Evolutionary conservation across 2,329 filamentous ascomycete species (phyloP), one percentile per base, ranked within the genome.

Genomic region (Volutella citrinella): DNA sequence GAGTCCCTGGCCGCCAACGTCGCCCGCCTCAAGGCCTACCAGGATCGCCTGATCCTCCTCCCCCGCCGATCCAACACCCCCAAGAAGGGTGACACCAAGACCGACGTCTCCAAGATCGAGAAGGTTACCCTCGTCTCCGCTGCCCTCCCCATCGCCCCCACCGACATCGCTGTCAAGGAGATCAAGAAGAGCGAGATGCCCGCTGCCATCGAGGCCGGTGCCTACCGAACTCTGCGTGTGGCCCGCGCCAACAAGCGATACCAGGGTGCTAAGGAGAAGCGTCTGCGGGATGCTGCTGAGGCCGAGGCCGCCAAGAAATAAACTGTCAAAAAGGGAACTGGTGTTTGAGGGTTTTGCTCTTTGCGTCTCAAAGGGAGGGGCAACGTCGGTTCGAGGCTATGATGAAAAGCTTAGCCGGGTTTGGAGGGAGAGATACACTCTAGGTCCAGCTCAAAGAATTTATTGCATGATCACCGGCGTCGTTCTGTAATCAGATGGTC

Each of bases 11-110:
- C 87, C 69, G 78, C 79, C 78, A 98, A 98, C 75, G 91, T 98
- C 60, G 86, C 86, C 70, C 93, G 93, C 65, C 88, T 98, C 66
- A 90, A 96, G 82, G 88, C 88, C 68, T 98, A 95, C 89, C 87
- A 85, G 77, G 81, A 84, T 65, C 88, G 89, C 65, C 77, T 98
- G 64, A 95, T 98, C 69, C 81, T 98, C 67, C 96, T 98, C 80
- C 93, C 93, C 66, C 88, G 89, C 79, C 89, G 87, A 74, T 81
- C 81, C 67, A 90, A 90, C 74, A 82, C 93, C 74, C 80, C 84
- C 74, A 96, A 95, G 87, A 84, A 85, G 68, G 87, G 87, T 69
- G 88, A 95, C 73, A 84, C 84, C 69, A 87, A 87, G 66, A 86
- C 91, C 82, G 82, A 93, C 72, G 61, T 75, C 53, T 69, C 68